Percentiles rank a stretch among this genome's conserved stretches.
phyloP scores from a whole-genome alignment of 225 moss, liverwort and hornwort genomes.

The Pseudoscleropodium purum region DNA sequence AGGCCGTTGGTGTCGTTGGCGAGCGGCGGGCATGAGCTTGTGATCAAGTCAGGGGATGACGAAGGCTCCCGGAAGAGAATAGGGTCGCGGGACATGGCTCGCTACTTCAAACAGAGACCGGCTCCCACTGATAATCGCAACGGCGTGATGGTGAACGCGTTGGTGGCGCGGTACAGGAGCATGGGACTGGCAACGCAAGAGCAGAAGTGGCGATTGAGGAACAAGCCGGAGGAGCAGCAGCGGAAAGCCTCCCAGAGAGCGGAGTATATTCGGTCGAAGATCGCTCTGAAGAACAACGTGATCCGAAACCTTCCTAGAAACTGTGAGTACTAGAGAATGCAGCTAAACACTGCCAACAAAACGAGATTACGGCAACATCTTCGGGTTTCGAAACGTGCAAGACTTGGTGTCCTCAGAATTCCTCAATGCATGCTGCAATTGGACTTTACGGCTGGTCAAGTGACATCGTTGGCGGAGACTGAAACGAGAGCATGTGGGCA shows the following conservation, averaged over 20 bases:
- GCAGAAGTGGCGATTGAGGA: conserved; percentile 51
- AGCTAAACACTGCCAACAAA: neutral
- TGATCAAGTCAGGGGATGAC: conserved; percentile 53
- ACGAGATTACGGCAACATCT: neutral
- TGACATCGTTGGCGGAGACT: neutral
- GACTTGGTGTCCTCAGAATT: neutral
- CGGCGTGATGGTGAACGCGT: conserved; percentile 69
- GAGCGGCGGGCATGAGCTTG: conserved; percentile 78
- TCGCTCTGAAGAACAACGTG: conserved; percentile 78
- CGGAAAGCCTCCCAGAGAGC: conserved; percentile 67
- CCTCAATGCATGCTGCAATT: neutral
- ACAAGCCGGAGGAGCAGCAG: conserved; percentile 64
- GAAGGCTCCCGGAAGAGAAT: conserved; percentile 55
- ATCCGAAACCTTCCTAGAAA: conserved; percentile 81
- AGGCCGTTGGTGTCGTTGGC: conserved; percentile 45
- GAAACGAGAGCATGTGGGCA: neutral
- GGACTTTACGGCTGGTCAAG: neutral
- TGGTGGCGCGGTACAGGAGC: conserved; percentile 81
- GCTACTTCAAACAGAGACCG: conserved; percentile 77
- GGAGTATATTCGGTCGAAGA: conserved; percentile 66
- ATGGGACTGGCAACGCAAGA: conserved; percentile 83
- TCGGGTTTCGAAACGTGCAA: neutral
- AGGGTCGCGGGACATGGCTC: conserved; percentile 79
- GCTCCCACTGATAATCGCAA: conserved; percentile 72
- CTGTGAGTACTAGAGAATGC: conserved; percentile 21